These are phyloP conservation scores for Trypanosoma platydactyli DNA, from an alignment of 208 protist genomes.

Conservation along the genomic window DNA sequence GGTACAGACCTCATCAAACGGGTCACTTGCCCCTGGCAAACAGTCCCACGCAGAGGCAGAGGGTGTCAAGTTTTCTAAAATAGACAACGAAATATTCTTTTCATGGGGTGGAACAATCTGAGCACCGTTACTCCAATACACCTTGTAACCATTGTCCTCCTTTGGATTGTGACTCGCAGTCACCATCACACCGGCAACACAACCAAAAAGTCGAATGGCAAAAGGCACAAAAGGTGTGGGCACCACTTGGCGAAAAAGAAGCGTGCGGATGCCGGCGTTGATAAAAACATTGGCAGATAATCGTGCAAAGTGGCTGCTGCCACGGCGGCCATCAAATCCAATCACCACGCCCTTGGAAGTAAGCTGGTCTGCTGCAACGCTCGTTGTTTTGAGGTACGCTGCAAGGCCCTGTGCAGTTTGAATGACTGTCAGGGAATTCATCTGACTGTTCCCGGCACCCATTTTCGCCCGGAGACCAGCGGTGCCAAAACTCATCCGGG, in stretches of 20 bases:
- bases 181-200: slow-evolving; percentile 94
- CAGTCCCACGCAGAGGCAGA: slow-evolving; percentile 64
- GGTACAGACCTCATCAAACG: slow-evolving; percentile 50
- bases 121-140: slow-evolving; percentile 96
- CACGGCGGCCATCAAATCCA: slow-evolving; percentile 95
- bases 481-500: slow-evolving; percentile 94
- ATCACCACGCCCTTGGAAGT: slow-evolving; percentile 78
- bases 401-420: slow-evolving; percentile 93
- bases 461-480: slow-evolving; percentile 94
- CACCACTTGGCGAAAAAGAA: slow-evolving; percentile 81
- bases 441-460: slow-evolving; percentile 92
- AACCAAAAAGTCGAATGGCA: slow-evolving; percentile 49
- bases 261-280: slow-evolving; percentile 70
- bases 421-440: slow-evolving; percentile 97
- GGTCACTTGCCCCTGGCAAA: slow-evolving; percentile 49
- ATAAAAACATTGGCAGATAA: slow-evolving; percentile 90
- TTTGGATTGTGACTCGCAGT: slow-evolving; percentile 99
- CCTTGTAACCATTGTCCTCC: slow-evolving; percentile 99
- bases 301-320: slow-evolving; percentile 89
- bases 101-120: slow-evolving; percentile 97
- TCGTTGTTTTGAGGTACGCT: slow-evolving; percentile 46
- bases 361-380: slow-evolving; percentile 40
- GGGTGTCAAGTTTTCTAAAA: slow-evolving; percentile 87
- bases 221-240: slow-evolving; percentile 94
- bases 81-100: slow-evolving; percentile 85